Evolutionary conservation across 441 rosid species (phyloP).

Genomic region (Croton laevigatus): DNA sequence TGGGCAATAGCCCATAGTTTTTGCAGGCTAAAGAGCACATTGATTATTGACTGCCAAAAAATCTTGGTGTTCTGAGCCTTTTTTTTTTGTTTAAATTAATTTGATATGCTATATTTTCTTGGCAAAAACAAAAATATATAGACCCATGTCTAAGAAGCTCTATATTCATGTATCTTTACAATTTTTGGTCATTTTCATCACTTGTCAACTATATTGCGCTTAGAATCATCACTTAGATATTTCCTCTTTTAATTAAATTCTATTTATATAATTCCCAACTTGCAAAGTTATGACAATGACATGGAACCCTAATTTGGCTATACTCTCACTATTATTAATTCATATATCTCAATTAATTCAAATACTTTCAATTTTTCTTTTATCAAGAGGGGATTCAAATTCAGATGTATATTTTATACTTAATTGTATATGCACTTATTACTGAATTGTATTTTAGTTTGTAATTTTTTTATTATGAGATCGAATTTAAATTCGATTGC

Average conservation of each 20-base stretch:
- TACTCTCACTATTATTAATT: no score
- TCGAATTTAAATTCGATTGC: no score
- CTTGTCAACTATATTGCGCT: background rate
- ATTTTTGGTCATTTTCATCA: slow-evolving; percentile 1
- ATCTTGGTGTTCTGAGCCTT: slow-evolving; percentile 14
- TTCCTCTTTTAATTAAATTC: background rate
- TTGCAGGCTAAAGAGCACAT: background rate
- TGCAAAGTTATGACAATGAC: background rate
- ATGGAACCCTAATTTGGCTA: background rate
- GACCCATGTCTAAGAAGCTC: slow-evolving; percentile 7
- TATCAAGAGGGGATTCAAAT: no score
- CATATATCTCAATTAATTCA: no score
- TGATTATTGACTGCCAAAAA: background rate
- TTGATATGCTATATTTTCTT: no score
- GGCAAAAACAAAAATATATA: no score
- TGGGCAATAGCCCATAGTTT: slow-evolving; percentile 5
- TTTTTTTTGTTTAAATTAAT: background rate
- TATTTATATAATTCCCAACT: background rate
- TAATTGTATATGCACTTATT: no score
- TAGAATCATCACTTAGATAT: background rate
- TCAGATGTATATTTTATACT: no score
- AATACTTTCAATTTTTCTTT: no score
- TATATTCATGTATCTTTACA: slow-evolving; percentile 3
- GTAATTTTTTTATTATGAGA: no score
- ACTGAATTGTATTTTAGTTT: no score